Evolutionary conservation across 2,329 filamentous ascomycete species (phyloP).

Genomic region (Ophiocordyceps unilateralis): DNA sequence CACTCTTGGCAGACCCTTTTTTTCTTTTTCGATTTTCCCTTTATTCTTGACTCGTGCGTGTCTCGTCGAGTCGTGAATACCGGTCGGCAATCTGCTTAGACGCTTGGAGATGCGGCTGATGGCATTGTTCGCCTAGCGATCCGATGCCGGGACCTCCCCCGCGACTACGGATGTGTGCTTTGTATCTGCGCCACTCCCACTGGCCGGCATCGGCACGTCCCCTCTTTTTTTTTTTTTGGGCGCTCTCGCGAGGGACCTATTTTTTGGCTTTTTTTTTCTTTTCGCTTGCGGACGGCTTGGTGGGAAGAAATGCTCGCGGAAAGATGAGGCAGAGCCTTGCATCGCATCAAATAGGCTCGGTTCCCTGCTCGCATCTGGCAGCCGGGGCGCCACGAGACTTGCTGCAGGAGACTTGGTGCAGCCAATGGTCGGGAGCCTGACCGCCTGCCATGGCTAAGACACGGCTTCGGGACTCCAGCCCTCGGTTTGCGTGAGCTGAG

Average conservation of each 20-base stretch:
- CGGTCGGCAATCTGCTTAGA: too few species aligned
- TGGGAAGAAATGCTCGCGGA: neutral
- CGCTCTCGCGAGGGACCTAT: too few species aligned
- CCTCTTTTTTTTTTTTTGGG: neutral
- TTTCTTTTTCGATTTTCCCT: neutral
- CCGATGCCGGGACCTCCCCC: neutral
- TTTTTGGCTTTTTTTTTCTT: neutral
- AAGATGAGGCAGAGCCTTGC: neutral
- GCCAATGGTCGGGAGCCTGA: constrained; percentile 1
- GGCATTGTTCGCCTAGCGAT: neutral
- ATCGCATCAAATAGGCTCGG: neutral
- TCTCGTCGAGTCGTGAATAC: neutral
- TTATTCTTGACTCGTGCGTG: neutral
- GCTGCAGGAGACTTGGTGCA: neutral
- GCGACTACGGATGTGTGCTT: neutral
- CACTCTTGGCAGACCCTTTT: neutral
- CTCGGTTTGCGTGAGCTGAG: constrained; percentile 6
- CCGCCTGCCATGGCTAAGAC: constrained; percentile 1
- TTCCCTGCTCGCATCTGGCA: constrained; percentile 1
- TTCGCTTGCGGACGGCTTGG: neutral
- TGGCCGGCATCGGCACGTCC: neutral
- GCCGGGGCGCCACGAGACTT: neutral
- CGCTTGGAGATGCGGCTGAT: neutral
- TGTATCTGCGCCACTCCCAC: neutral
- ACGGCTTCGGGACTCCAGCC: neutral